Percentiles rank a stretch among this genome's conserved stretches.
Evolutionary conservation across 1,284 basidiomycete species (phyloP).

Genomic region (Cutaneotrichosporon cutaneum): DNA sequence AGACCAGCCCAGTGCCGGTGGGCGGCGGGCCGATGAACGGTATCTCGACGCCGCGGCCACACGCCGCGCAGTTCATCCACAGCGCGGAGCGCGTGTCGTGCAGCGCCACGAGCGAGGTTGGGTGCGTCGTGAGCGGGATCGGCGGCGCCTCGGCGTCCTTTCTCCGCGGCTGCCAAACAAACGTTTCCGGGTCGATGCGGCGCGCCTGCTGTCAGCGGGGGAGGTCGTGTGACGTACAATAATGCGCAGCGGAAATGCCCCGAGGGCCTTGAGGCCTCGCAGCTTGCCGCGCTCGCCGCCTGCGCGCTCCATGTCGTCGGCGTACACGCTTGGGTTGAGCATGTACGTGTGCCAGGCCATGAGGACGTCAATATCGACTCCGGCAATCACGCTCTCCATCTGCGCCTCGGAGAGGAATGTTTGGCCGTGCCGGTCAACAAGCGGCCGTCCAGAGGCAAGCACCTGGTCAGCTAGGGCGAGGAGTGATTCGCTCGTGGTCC

Average conservation of each 20-base stretch:
- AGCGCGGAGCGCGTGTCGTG: slow-evolving; percentile 10
- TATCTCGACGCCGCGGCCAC: neutral
- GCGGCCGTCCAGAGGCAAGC: neutral
- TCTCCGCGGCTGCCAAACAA: slow-evolving; percentile 15
- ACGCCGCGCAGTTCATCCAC: slow-evolving; percentile 21
- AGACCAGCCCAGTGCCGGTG: slow-evolving; percentile 11
- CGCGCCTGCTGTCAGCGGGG: neutral
- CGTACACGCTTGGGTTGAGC: slow-evolving; percentile 37
- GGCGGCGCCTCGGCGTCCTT: neutral
- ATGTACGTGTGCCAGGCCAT: slow-evolving; percentile 45
- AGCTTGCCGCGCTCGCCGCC: slow-evolving; percentile 1
- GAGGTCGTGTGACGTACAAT: slow-evolving; percentile 18
- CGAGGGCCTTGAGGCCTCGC: slow-evolving; percentile 13
- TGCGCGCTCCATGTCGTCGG: slow-evolving; percentile 24
- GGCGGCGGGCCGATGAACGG: slow-evolving; percentile 16
- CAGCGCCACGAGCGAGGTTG: slow-evolving; percentile 15
- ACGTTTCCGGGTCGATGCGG: slow-evolving; percentile 20
- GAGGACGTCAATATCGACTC: slow-evolving; percentile 30
- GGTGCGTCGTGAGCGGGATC: slow-evolving; percentile 12
- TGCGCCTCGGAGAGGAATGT: slow-evolving; percentile 6
- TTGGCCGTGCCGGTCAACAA: neutral
- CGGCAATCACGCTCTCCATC: slow-evolving; percentile 6
- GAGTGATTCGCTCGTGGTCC: slow-evolving; percentile 9
- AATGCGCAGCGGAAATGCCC: slow-evolving; percentile 23
- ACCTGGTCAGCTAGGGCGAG: neutral